A percentile compares a stretch with the other conserved stretches of the same genome.
Conservation (phyloP, 2,329 filamentous ascomycete species). For the Ascosphaera acerosa region DNA sequence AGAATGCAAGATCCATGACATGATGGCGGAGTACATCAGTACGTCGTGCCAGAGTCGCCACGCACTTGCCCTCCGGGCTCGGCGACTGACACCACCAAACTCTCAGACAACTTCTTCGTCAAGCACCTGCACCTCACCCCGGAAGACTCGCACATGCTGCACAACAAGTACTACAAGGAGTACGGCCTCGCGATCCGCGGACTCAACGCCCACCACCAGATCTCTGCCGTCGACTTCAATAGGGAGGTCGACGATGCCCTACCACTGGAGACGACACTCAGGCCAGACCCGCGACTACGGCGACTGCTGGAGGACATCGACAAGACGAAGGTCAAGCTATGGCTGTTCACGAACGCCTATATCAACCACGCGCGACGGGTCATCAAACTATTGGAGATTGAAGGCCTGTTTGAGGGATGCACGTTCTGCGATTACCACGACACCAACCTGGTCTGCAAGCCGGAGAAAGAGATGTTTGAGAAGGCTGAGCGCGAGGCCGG, state of each 20-base stretch:
- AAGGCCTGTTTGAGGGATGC: slow-evolving; percentile 79
- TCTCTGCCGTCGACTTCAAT: slow-evolving; percentile 89
- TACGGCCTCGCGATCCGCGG: slow-evolving; percentile 97
- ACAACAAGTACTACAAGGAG: slow-evolving; percentile 78
- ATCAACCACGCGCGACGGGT: slow-evolving; percentile 67
- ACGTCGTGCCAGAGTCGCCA: slow-evolving; percentile 7
- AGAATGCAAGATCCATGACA: slow-evolving; percentile 60
- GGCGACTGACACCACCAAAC: neutral
- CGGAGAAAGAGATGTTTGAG: slow-evolving; percentile 52
- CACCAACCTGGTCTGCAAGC: slow-evolving; percentile 62
- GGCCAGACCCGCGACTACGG: slow-evolving; percentile 49
- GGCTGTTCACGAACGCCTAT: slow-evolving; percentile 95
- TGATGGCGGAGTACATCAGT: slow-evolving; percentile 65
- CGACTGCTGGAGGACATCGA: slow-evolving; percentile 62
- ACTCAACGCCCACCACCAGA: slow-evolving; percentile 76
- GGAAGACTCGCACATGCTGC: slow-evolving; percentile 63
- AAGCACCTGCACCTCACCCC: slow-evolving; percentile 45
- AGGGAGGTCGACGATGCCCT: slow-evolving; percentile 81
- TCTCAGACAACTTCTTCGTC: slow-evolving; percentile 31
- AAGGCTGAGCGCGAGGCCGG: slow-evolving; percentile 77
- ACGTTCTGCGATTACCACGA: slow-evolving; percentile 78
- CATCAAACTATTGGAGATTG: slow-evolving; percentile 51
- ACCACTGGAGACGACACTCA: slow-evolving; percentile 62
- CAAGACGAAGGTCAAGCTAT: slow-evolving; percentile 55
- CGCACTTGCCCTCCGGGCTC: neutral